Base-by-base conservation (phyloP, 371 early-diverging fungal genomes). In the Rhizopus arrhizus region DNA sequence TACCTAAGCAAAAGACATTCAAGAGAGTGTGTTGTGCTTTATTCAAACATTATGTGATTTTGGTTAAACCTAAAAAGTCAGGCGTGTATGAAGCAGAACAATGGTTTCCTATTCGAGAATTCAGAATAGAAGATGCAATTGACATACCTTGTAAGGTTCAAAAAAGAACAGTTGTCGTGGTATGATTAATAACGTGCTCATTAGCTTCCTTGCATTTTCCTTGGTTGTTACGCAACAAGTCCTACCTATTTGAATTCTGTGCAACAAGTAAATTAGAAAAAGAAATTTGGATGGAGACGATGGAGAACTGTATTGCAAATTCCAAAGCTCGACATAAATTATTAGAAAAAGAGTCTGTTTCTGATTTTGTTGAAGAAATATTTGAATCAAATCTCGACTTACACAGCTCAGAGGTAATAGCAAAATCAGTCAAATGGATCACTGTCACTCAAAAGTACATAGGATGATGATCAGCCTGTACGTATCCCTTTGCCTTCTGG, bases 91-190 rank as follows among this genome's bases (percentile, higher is more conserved):
- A 84, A 47, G 78, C 83, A 0, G 73, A 75, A 13, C 74, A 81
- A 38, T 85, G 84, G 83, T 73, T 85, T 41, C 84, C 85, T 5
- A 59, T 85, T 13, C 72, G 84, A 0, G 69, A 74, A n/a, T 82
- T 83, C 65, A 78, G 75, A 1, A 53, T 80, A 11, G 66, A 68
- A 12, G 63, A 75, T 50, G 16, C 70, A 22, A 56, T 64, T 12
- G 73, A 70, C 49, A 63, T 65, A 47, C 70, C 66, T 34, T 62
- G 74, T 72, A 61, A 58, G 32, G 22, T 22, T 22, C 22, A 22
- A 22, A 22, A 22, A 22, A 1, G 22, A 22, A 2, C 22, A 22
- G 22, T 22, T 22, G 22, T 22, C 22, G 22, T 22, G 22, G 22
- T 22, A 22, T 22, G 22, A 22, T 22, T 22, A 0, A 22, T 22